Conservation (phyloP, 192 early-diverging fungal species). For the Backusella morwellensis region DNA sequence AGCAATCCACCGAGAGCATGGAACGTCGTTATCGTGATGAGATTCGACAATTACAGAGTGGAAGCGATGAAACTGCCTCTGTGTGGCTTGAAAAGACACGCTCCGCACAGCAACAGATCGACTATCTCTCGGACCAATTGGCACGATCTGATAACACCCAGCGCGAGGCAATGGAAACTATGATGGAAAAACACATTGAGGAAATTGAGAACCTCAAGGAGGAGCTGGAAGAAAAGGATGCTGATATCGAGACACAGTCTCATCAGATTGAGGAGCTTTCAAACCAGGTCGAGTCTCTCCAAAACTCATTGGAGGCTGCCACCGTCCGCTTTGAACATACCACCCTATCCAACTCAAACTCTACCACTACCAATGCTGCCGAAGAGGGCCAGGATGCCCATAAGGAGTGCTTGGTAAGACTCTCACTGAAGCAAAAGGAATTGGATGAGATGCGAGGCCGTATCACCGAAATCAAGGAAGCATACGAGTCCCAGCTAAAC, state of each 20-base stretch:
- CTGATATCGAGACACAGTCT: conserved; percentile 10
- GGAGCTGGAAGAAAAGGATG: conserved; percentile 3
- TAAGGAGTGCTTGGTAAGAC: not conserved
- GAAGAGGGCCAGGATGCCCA: not conserved
- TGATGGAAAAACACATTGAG: not conserved
- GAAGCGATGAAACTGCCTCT: conserved; percentile 26
- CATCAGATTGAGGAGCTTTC: conserved; percentile 15
- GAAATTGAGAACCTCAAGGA: not conserved
- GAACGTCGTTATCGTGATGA: conserved; percentile 27
- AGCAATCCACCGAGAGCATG: conserved; percentile 7
- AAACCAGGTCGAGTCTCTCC: conserved; percentile 16
- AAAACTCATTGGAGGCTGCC: conserved; percentile 22
- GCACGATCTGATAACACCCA: not conserved
- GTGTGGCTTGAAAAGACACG: conserved; percentile 27
- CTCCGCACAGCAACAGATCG: conserved; percentile 15
- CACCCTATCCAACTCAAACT: not conserved
- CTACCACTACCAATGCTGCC: not conserved
- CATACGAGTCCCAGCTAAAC: conserved; percentile 11
- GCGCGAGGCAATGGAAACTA: not conserved
- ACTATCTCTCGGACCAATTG: conserved; percentile 11
- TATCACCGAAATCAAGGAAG: conserved; percentile 11
- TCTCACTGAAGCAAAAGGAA: not conserved
- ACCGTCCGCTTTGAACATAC: conserved; percentile 23
- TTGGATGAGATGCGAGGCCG: not conserved
- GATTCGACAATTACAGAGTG: conserved; percentile 26